Evolutionary conservation across 495 filamentous ascomycete species (phyloP).

Genomic region (Bombardia bombarda): DNA sequence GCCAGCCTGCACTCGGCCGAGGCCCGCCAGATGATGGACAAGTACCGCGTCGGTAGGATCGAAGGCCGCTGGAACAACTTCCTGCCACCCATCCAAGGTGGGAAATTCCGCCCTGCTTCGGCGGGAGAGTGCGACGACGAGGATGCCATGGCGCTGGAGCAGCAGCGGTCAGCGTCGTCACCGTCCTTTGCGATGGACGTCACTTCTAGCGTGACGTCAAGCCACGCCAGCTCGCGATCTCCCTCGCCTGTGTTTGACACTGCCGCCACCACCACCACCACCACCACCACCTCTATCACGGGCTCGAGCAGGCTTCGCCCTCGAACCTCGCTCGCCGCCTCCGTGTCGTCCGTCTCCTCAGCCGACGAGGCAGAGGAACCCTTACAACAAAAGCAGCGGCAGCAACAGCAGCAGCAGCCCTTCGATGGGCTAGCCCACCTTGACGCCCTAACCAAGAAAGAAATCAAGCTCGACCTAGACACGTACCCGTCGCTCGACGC

Average conservation of each 20-base stretch:
- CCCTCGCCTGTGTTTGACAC: slow-evolving; percentile 61
- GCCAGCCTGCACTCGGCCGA: slow-evolving; percentile 77
- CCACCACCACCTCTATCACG: no score
- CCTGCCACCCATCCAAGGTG: slow-evolving; percentile 86
- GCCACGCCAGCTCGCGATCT: slow-evolving; percentile 39
- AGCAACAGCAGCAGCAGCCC: no score
- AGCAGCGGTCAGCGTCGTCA: not conserved
- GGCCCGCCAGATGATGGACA: slow-evolving; percentile 66
- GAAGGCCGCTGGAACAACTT: slow-evolving; percentile 85
- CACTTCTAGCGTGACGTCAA: slow-evolving; percentile 15
- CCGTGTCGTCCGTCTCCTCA: slow-evolving; percentile 35
- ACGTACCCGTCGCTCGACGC: slow-evolving; percentile 77
- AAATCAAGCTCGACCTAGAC: slow-evolving; percentile 66
- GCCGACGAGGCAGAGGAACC: slow-evolving; percentile 34
- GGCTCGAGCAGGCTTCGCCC: slow-evolving; percentile 9
- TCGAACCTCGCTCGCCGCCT: slow-evolving; percentile 23
- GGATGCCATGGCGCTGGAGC: no score
- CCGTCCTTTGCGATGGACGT: no score
- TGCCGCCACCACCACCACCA: no score
- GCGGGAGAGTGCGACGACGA: slow-evolving; percentile 31
- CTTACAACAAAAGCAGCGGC: no score
- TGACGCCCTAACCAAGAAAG: slow-evolving; percentile 64
- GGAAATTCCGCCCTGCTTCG: slow-evolving; percentile 54
- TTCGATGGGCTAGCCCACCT: slow-evolving; percentile 51
- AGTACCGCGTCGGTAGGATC: slow-evolving; percentile 77